phyloP scores from a whole-genome alignment of 2,329 filamentous ascomycete species.

The Nemania sp. region DNA sequence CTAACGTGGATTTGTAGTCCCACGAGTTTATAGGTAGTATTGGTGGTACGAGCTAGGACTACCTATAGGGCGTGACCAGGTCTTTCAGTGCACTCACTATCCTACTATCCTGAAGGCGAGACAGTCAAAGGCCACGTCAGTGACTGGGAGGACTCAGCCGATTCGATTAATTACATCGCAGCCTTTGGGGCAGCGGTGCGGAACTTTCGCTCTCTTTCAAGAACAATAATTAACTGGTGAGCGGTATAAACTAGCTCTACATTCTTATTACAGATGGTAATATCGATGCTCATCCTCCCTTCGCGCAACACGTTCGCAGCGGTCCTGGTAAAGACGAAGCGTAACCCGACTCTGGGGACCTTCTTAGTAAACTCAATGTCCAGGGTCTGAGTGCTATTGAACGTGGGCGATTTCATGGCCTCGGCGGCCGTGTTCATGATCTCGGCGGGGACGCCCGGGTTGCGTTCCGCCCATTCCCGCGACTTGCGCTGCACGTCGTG shows the following conservation, averaged over 20 bases:
- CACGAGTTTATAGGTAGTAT: too few species aligned
- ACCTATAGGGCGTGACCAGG: too few species aligned
- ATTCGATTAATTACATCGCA: too few species aligned
- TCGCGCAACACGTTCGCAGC: slow-evolving; percentile 29
- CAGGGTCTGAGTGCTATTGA: slow-evolving; percentile 32
- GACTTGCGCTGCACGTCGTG: slow-evolving; percentile 17
- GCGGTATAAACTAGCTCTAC: slow-evolving; percentile 31
- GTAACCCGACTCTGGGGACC: slow-evolving; percentile 33
- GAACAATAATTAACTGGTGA: slow-evolving; percentile 31
- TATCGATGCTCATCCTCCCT: slow-evolving; percentile 34
- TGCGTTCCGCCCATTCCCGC: slow-evolving; percentile 30
- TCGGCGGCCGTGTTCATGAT: slow-evolving; percentile 27
- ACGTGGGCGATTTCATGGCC: slow-evolving; percentile 22
- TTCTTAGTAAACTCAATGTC: slow-evolving; percentile 38
- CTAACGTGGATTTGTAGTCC: too few species aligned
- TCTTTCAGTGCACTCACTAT: too few species aligned
- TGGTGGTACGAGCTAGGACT: too few species aligned
- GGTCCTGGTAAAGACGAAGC: slow-evolving; percentile 33
- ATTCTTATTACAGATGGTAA: slow-evolving; percentile 31
- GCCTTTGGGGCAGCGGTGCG: too few species aligned
- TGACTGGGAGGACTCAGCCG: too few species aligned
- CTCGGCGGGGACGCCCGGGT: slow-evolving; percentile 32
- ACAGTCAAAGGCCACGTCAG: too few species aligned
- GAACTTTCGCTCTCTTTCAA: slow-evolving; percentile 33
- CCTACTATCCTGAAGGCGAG: too few species aligned